Base-by-base conservation (phyloP, 1,284 basidiomycete genomes). In the Fistulina hepatica region DNA sequence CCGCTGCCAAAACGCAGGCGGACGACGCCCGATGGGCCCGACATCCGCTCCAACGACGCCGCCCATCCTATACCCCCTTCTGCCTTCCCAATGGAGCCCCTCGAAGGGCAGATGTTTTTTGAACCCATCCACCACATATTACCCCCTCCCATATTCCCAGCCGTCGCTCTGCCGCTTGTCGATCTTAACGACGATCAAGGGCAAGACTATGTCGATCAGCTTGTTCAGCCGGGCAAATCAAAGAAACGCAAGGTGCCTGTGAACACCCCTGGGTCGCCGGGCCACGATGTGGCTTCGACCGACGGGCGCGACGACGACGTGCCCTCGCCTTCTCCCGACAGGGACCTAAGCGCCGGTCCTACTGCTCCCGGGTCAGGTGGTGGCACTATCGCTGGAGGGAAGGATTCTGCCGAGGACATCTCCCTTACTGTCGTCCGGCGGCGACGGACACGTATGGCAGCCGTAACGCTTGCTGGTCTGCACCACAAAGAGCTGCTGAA, bases 191-290 rank as follows among this genome's bases (percentile, higher is more conserved):
- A 64, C 13, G 69, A 67, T 42, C 59, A 65, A 24, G 71, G 71
- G 33, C 70, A 64, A 9, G 76, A 81, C 52, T 74, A 75, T 47
- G 52, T 65, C 23, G 77, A 81, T 55, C 77, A 78, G 50, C 55
- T 76, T 25, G 73, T 70, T 44, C 80, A 81, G 46, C 79, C 75
- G 6, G 79, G 78, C n/a, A 86, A 86, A 52, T 80, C 81, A 31
- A 86, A 86, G 69, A 86, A 86, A 61, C 67, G 82, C 36, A 86
- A 86, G 53, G 83, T 86, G 9, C 82, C 83, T 3, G 60, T 61
- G 11, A 61, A 64, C 49, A 50, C 54, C 27, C 53, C 54, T 15
- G 45, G 48, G 26, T 63, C 61, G 13, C 55, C 61, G 33, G 65
- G 62, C 15, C 53, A 55, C 36, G 64, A 63, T 34, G 40, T 49